A percentile compares a stretch with the other conserved stretches of the same genome.
These are phyloP conservation scores for Trichoderma asperellum DNA, from an alignment of 2,329 filamentous ascomycete species.

Conservation along the genomic window DNA sequence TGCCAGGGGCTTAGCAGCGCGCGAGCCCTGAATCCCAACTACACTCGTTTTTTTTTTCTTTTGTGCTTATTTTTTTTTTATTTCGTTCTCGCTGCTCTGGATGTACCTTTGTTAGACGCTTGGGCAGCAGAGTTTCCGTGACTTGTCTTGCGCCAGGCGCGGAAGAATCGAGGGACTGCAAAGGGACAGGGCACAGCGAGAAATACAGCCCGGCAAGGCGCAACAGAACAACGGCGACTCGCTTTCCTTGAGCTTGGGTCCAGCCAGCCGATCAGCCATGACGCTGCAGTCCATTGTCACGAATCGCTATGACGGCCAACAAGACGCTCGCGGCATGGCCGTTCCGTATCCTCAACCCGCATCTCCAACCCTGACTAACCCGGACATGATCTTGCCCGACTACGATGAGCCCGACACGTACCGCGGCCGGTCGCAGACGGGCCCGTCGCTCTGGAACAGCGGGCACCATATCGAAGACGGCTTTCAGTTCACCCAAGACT, in stretches of 20 bases:
- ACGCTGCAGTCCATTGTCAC: constrained; percentile 38
- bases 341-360: constrained; percentile 59
- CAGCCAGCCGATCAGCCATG: constrained; percentile 35
- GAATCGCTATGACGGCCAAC: constrained; percentile 38
- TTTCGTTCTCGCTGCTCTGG: constrained; percentile 12
- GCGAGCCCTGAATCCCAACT: not conserved
- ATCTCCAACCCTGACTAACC: constrained; percentile 88
- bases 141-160: not conserved
- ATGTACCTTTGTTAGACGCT: constrained; percentile 6
- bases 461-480: constrained; percentile 44
- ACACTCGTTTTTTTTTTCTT: not conserved
- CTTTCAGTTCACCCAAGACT: constrained; percentile 50
- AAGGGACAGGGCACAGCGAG: not conserved
- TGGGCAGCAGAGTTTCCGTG: not conserved
- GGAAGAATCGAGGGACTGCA: constrained; percentile 1
- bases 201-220: not conserved
- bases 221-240: not conserved
- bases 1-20: not conserved
- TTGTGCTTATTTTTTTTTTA: not conserved
- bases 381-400: constrained; percentile 90
- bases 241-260: not conserved
- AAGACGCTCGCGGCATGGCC: constrained; percentile 36
- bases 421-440: constrained; percentile 55
- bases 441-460: constrained; percentile 58
- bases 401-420: constrained; percentile 63